Conservation (phyloP, 2,329 filamentous ascomycete genomes). For the Scedosporium apiospermum region DNA sequence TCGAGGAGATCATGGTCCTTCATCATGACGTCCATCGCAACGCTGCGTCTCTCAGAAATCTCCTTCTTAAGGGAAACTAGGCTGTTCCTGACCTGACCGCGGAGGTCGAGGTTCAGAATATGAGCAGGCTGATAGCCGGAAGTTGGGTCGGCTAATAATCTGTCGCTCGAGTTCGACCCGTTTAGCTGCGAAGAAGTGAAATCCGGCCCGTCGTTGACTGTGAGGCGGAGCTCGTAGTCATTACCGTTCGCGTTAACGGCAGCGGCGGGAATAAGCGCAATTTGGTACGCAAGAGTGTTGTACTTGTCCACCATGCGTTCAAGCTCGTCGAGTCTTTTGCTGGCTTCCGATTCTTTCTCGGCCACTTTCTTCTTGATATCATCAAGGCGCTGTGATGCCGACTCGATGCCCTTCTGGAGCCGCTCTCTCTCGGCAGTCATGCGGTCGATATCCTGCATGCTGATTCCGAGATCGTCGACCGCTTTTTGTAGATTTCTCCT, state of each 20-base stretch:
- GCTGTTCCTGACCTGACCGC: slow-evolving; percentile 69
- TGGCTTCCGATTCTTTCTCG: slow-evolving; percentile 83
- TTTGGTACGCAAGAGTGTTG: slow-evolving; percentile 91
- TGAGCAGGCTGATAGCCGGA: slow-evolving; percentile 87
- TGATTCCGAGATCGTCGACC: slow-evolving; percentile 88
- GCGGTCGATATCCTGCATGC: slow-evolving; percentile 96
- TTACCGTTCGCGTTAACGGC: slow-evolving; percentile 77
- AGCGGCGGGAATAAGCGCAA: slow-evolving; percentile 76
- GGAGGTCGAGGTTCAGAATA: slow-evolving; percentile 79
- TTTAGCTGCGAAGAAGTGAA: slow-evolving; percentile 58
- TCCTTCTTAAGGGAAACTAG: slow-evolving; percentile 77
- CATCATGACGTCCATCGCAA: slow-evolving; percentile 81
- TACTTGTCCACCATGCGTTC: slow-evolving; percentile 83
- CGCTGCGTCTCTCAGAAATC: slow-evolving; percentile 77
- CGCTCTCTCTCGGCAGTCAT: slow-evolving; percentile 95
- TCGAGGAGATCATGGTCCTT: slow-evolving; percentile 90
- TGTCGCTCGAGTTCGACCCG: slow-evolving; percentile 48
- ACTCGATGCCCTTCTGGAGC: slow-evolving; percentile 79
- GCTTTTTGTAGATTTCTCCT: slow-evolving; percentile 68
- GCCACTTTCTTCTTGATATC: slow-evolving; percentile 75
- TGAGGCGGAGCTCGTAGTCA: slow-evolving; percentile 76
- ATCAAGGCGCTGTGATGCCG: slow-evolving; percentile 65
- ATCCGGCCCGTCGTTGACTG: slow-evolving; percentile 68
- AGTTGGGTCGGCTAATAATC: slow-evolving; percentile 69
- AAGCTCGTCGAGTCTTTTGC: slow-evolving; percentile 79